Base-by-base conservation (phyloP, 805 yeast species). In the Suhomyces prunicola region DNA sequence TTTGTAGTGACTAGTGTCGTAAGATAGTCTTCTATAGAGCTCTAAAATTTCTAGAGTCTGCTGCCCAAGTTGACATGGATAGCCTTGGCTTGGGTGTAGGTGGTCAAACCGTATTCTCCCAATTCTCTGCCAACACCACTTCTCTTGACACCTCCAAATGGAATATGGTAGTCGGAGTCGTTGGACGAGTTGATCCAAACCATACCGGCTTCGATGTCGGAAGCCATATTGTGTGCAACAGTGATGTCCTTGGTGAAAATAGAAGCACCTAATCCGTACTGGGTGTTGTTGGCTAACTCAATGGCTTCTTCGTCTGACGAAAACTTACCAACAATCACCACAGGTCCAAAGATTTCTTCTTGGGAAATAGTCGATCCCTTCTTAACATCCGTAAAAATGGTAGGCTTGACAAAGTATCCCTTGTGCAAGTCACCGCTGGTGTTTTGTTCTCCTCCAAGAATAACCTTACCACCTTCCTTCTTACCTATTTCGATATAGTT, bases 281-380 rank as follows among this genome's bases (percentile, higher is more conserved):
- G 78, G 9, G 90, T 79, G 60, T 81, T 82, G 68, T 90, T 90
- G 59, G 96, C 96, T 54, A 77, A 77, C 56, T 68, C 72, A 26
- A 90, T 57, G 5, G 83, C 96, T 63, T 89, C 92, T 48, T 82
- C 86, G 58, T 84, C 87, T 29, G 84, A 73, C 36, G 73, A 65
- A 72, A 90, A 90, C 68, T 81, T 82, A 53, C 86, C 82, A 35
- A 87, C 76, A 6, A 84, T 77, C 24, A 86, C 90, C 33, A 90
- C 96, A 13, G 96, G 96, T 17, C 96, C 96, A 68, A 90, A 90
- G 54, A 90, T 88, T 71, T 90, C 96, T 69, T 90, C 96, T 58
- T 78, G 78, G 53, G 85, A 87, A 48, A 90, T 81, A 54, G 79
- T 74, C 82, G 86, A 85, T 31, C 77, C 68, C 56, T 85, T 85